A percentile compares a stretch with the other conserved stretches of the same genome.
Evolutionary conservation across 2,329 filamentous ascomycete species (phyloP).

Genomic region (Corynespora cassiicola): DNA sequence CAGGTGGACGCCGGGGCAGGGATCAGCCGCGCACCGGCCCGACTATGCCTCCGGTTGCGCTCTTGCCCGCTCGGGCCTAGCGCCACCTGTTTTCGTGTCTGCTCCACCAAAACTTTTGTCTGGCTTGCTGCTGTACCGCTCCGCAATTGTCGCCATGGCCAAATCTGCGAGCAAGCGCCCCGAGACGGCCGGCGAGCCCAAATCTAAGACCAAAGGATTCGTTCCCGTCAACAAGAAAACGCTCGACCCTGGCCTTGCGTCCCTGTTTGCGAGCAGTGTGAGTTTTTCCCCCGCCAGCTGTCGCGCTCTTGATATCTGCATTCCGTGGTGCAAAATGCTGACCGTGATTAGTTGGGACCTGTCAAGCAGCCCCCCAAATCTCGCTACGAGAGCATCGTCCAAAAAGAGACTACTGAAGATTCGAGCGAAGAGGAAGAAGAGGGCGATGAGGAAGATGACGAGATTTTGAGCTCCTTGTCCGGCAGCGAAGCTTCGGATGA

Average conservation of each 20-base stretch:
- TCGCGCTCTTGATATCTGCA: slow-evolving; percentile 1
- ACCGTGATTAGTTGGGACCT: slow-evolving; percentile 36
- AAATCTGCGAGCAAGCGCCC: slow-evolving; percentile 38
- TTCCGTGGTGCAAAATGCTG: slow-evolving; percentile 8
- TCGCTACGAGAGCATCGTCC: slow-evolving; percentile 43
- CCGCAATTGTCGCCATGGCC: slow-evolving; percentile 32
- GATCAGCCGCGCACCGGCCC: slow-evolving; percentile 12
- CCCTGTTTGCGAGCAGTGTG: slow-evolving; percentile 54
- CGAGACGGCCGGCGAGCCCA: slow-evolving; percentile 16
- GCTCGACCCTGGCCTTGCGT: slow-evolving; percentile 53
- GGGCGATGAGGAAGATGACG: slow-evolving; percentile 51
- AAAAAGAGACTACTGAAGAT: slow-evolving; percentile 23
- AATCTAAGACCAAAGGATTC: slow-evolving; percentile 23
- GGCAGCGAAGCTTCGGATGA: slow-evolving; percentile 16
- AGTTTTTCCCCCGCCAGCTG: slow-evolving; percentile 20
- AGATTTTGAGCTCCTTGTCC: slow-evolving; percentile 26
- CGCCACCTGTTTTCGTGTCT: slow-evolving; percentile 1
- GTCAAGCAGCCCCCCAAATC: slow-evolving; percentile 47
- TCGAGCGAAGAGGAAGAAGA: slow-evolving; percentile 59
- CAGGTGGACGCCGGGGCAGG: slow-evolving; percentile 8
- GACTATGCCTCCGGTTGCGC: too few species aligned
- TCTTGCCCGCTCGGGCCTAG: slow-evolving; percentile 13
- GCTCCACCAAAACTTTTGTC: slow-evolving; percentile 42
- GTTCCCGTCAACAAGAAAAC: slow-evolving; percentile 39
- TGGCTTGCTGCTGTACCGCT: slow-evolving; percentile 12